phyloP scores from a whole-genome alignment of 495 filamentous ascomycete species.

The Daldinia caldariorum region DNA sequence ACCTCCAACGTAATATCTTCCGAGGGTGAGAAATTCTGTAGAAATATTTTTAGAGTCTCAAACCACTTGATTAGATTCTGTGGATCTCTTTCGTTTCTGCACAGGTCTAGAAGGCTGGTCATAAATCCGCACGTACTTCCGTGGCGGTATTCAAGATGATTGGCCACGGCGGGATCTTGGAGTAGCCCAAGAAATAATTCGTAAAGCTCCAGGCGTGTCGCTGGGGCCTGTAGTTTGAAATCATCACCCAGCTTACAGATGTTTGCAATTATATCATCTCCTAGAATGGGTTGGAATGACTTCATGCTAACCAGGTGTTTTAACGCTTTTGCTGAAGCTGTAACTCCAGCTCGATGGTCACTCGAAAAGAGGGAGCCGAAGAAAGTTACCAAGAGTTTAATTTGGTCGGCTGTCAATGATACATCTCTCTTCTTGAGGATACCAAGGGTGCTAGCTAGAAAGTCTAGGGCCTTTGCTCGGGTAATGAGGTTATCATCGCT shows the following conservation, averaged over 20 bases:
- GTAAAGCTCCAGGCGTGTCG: conserved; percentile 59
- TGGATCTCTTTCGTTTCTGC: conserved; percentile 60
- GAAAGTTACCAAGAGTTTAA: conserved; percentile 56
- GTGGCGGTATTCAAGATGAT: conserved; percentile 54
- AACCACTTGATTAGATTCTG: conserved; percentile 62
- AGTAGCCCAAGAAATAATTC: conserved; percentile 56
- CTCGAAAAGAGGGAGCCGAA: conserved; percentile 61
- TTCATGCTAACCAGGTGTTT: conserved; percentile 56
- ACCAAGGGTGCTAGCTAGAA: conserved; percentile 58
- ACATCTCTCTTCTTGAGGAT: conserved; percentile 48
- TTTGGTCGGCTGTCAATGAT: conserved; percentile 54
- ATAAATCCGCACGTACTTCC: conserved; percentile 52
- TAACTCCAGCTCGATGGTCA: conserved; percentile 61
- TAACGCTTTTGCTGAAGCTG: conserved; percentile 59
- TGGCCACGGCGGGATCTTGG: conserved; percentile 48
- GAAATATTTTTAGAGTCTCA: conserved; percentile 50
- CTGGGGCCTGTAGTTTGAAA: conserved; percentile 56
- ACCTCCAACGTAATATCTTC: conserved; percentile 55
- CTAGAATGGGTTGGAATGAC: conserved; percentile 56
- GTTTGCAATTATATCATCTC: conserved; percentile 53
- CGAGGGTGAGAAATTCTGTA: conserved; percentile 53
- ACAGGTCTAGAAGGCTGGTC: conserved; percentile 54
- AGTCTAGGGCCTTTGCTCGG: conserved; percentile 56
- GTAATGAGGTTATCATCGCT: conserved; percentile 55
- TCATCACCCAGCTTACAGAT: conserved; percentile 58